Evolutionary conservation across 2,329 filamentous ascomycete genomes (phyloP), one percentile per base, ranked within the genome.

Genomic region (Aspergillus phoenicis): DNA sequence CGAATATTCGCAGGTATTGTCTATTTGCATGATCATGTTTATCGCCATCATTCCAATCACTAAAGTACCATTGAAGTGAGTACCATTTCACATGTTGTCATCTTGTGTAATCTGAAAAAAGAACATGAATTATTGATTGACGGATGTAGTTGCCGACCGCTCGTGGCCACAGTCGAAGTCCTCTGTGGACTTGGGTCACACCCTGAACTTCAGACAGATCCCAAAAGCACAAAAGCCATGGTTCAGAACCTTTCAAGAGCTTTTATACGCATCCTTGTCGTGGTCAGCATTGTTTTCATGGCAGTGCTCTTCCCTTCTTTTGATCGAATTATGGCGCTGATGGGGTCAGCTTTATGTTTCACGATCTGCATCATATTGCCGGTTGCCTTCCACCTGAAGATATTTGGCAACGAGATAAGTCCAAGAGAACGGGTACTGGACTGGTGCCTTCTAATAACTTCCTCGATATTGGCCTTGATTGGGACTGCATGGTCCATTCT

Each of bases 341-440:
- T 98, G 79, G 94, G 95, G 11, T 91, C 90, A 41, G 90, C 93
- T 3, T 84, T 97, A 15, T 97, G 94, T 78, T 97, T 97, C 70
- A 91, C 91, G 17, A 96, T 98, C 66, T 98, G 94, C 77, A 88
- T 98, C 66, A 93, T 96, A 76, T 82, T 99, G 54, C 95, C 94
- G 0, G 81, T 97, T 33, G 85, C 88, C 4, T 98, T 99, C 73
- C 93, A 98, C 72, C 79, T 98, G 59, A 96, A 93, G 78, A 86
- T 98, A 1, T 98, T 96, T 74, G 87, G 88, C 51, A 83, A 87
- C 53, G 88, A 94, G 62, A 86, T 97, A 49, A 79, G 82, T 1
- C 66, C 75, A 1, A 73, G 74, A 22, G 91, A 97, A 77, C 87
- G 85, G 69, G 73, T 85, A 4, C 66, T 90, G 48, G 87, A 89